Evolutionary conservation across 2,329 filamentous ascomycete genomes (phyloP), one percentile per base, ranked within the genome.

Genomic region (Penicillium hesseltinei): DNA sequence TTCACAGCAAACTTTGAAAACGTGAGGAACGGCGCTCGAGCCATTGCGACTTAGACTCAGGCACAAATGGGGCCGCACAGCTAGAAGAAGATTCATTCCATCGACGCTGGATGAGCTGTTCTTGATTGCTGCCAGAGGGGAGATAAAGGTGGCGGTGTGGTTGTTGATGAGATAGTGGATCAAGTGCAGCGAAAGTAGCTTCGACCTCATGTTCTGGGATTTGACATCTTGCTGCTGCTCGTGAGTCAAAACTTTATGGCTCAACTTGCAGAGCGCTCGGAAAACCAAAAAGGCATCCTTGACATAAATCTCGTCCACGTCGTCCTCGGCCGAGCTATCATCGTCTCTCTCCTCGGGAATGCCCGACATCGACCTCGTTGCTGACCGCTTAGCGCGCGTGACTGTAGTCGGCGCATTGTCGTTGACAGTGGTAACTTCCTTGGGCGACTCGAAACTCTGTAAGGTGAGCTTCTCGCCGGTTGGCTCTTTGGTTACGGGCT

Each of bases 201-300:
- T 99, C 3, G 93, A 97, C 59, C 94, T 88, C 93, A 99, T 99
- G 38, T 93, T 91, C 70, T 97, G 92, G 19, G 92, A 93, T 55
- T 91, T 92, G 51, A 96, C 79, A 69, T 99, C 94, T 69, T 93
- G 92, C 21, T 96, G 86, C 73, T 97, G 92, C 61, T 99, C 94
- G 2, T 92, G 87, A 9, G 90, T 86, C 27, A 99, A 81, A 40
- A 92, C 80, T 73, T 99, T 99, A 61, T 93, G 97, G 58, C 93
- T 97, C 45, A 99, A 81, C 75, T 97, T 96, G 81, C 95, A 99
- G 78, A 99, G 94, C 3, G 94, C 96, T 33, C 94, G 86, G 78
- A 99, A 97, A 45, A 99, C 92, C 23, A 99, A 84, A 74, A 97
- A 99, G 10, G 94, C 92, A 77, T 99, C 94, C 66, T 94, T 90